These are phyloP conservation scores for Chalciporus sphaerocephalus DNA, from an alignment of 768 basidiomycete genomes.

Conservation along the genomic window DNA sequence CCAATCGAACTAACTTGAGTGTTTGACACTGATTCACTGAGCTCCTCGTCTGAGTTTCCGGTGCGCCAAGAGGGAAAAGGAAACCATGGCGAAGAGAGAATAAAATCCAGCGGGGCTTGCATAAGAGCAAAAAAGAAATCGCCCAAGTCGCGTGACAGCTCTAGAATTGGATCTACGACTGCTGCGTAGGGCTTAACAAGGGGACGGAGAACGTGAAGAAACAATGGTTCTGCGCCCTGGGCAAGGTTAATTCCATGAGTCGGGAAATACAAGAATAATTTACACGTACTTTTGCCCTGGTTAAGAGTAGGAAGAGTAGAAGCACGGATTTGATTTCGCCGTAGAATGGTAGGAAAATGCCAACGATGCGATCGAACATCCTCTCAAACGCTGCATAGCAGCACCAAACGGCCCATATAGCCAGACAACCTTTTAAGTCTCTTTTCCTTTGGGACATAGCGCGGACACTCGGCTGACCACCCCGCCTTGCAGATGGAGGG, in stretches of 20 bases:
- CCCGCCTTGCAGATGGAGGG: conserved; percentile 43
- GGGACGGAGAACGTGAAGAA: conserved; percentile 75
- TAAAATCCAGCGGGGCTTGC: conserved; percentile 38
- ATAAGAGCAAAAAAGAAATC: conserved; percentile 51
- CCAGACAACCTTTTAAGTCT: conserved; percentile 78
- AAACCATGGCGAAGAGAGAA: conserved; percentile 31
- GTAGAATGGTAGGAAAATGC: conserved; percentile 78
- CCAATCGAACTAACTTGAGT: background rate
- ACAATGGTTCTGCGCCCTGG: conserved; percentile 84
- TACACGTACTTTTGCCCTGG: conserved; percentile 63
- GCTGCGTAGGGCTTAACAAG: conserved; percentile 68
- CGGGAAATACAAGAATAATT: conserved; percentile 1
- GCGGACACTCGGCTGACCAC: conserved; percentile 59
- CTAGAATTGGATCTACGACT: conserved; percentile 61
- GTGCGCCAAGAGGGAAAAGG: conserved; percentile 20
- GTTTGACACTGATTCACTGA: conserved; percentile 3
- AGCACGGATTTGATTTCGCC: conserved; percentile 73
- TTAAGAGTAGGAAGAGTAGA: conserved; percentile 69
- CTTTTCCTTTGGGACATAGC: conserved; percentile 75
- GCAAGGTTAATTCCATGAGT: conserved; percentile 9
- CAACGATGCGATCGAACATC: conserved; percentile 57
- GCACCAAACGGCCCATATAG: conserved; percentile 84
- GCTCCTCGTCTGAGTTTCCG: conserved; percentile 10
- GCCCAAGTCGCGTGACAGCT: conserved; percentile 56
- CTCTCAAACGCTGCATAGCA: conserved; percentile 68